Evolutionary conservation across 441 rosid species (phyloP), one percentile per base, ranked within the genome.

Genomic region (Populus tomentosa): DNA sequence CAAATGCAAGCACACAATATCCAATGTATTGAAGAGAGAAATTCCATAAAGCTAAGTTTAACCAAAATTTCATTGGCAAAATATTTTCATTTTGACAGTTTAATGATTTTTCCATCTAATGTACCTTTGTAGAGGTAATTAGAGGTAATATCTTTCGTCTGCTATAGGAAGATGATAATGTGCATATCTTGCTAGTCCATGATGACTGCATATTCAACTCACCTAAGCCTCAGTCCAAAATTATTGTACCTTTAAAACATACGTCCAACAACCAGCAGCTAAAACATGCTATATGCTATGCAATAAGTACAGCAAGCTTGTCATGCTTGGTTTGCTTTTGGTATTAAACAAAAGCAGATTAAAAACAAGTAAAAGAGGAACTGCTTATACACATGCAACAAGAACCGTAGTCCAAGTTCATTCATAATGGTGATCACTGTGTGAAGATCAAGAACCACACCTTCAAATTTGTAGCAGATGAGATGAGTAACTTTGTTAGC

Each of bases 361-460:
- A n/a, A 53, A 53, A 1, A 53, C 61, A 18, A 53, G 61, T 18
- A 53, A 53, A 18, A 18, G 21, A 56, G 66, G 66, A 32, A 32
- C 26, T 8, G 11, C 3, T 14, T 33, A 14, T 61, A 73, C 24
- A 38, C 24, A 38, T 35, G 68, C 67, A 36, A 61, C 23, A 23
- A 23, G 5, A 62, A 40, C 3, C 1, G 14, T 4, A 38, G 16
- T 38, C 35, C 61, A 18, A 74, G 14, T 16, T 30, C 6, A 66
- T 24, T 10, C 63, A 36, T 35, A 67, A 28, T 32, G 40, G 64
- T 61, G 13, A 21, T 61, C 64, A n/a, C 10, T 16, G 24, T 21
- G 21, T 1, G 28, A 38, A 11, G 11, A 35, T 18, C 9, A 64
- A 50, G 50, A 75, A 78, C 2, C 82, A 21, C 81, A 94, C n/a